Conservation (phyloP, 2,329 filamentous ascomycete genomes). For the Aspergillus cejpii region DNA sequence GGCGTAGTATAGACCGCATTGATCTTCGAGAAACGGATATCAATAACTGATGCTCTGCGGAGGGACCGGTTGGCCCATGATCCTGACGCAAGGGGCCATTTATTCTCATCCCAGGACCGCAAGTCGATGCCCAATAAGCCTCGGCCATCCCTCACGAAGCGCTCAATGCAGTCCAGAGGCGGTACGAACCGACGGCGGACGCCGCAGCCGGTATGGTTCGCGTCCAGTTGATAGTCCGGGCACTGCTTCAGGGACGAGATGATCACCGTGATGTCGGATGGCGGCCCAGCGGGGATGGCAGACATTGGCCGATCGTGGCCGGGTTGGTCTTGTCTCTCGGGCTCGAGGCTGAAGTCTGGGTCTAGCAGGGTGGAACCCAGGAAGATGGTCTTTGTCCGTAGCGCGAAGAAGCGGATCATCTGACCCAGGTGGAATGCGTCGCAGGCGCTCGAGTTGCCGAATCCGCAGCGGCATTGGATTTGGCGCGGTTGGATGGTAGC, state of each 20-base stretch:
- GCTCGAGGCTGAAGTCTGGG: slow-evolving; percentile 24
- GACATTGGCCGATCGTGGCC: slow-evolving; percentile 1
- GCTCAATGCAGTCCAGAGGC: slow-evolving; percentile 35
- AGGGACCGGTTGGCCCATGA: slow-evolving; percentile 20
- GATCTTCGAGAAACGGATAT: slow-evolving; percentile 24
- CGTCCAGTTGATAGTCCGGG: slow-evolving; percentile 41
- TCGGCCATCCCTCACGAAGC: slow-evolving; percentile 29
- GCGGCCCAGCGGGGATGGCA: slow-evolving; percentile 8
- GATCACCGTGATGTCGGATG: slow-evolving; percentile 29
- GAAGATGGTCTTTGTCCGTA: slow-evolving; percentile 38
- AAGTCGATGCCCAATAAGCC: slow-evolving; percentile 28
- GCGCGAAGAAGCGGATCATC: slow-evolving; percentile 39
- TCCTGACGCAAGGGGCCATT: slow-evolving; percentile 11
- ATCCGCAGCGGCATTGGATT: slow-evolving; percentile 39
- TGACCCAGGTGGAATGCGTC: slow-evolving; percentile 43
- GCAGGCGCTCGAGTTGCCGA: slow-evolving; percentile 39
- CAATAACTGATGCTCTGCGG: slow-evolving; percentile 17
- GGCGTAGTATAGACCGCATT: slow-evolving; percentile 16
- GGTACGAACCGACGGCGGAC: slow-evolving; percentile 37
- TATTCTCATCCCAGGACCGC: slow-evolving; percentile 8
- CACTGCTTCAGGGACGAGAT: slow-evolving; percentile 36
- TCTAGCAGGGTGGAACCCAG: slow-evolving; percentile 38
- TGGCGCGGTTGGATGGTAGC: slow-evolving; percentile 20
- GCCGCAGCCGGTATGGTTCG: slow-evolving; percentile 38
- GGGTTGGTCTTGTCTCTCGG: slow-evolving; percentile 12